Base-by-base conservation (phyloP, 1,284 basidiomycete species). In the Gymnopus androsaceus region DNA sequence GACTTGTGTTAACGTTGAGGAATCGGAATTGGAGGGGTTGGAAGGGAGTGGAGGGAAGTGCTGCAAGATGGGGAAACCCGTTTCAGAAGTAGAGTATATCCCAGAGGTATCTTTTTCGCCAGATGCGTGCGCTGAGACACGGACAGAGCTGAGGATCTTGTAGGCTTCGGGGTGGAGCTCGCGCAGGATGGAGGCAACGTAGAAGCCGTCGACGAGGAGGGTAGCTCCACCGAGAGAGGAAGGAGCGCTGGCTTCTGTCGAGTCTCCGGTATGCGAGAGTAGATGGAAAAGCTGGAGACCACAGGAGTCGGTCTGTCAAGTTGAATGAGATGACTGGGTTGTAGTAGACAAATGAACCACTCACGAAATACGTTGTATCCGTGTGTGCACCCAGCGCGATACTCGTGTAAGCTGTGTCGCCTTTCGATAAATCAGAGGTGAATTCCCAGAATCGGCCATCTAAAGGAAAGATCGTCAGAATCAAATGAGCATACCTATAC, bases 401-500 rank as follows among this genome's bases (percentile, higher is more conserved):
- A 19, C 88, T 92, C 7, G 94, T 95, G 72, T 99, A 99, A 19
- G 89, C 87, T 6, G 93, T 88, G 69, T 98, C 95, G 19, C 94
- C 94, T 66, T 92, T 94, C 11, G 89, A 86, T 19, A 97, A 81
- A 67, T 97, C 88, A 0, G 95, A 87, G 1, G 95, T 98, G 67
- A 99, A 97, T 66, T 98, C 94, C 95, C 96, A 99, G 72, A 98
- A 96, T 48, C 87, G 86, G 31, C 93, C 94, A 89, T 95, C n/a
- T n/a, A n/a, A n/a, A n/a, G n/a, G n/a, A n/a, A n/a, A n/a, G n/a
- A n/a, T n/a, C n/a, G n/a, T n/a, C n/a, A n/a, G n/a, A n/a, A n/a
- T n/a, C n/a, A n/a, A n/a, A n/a, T n/a, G n/a, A n/a, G n/a, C n/a
- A n/a, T n/a, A n/a, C n/a, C n/a, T n/a, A n/a, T n/a, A n/a, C n/a